These are phyloP conservation scores for Capsicum chinense DNA, from an alignment of 257 asterid genomes.

Conservation along the genomic window DNA sequence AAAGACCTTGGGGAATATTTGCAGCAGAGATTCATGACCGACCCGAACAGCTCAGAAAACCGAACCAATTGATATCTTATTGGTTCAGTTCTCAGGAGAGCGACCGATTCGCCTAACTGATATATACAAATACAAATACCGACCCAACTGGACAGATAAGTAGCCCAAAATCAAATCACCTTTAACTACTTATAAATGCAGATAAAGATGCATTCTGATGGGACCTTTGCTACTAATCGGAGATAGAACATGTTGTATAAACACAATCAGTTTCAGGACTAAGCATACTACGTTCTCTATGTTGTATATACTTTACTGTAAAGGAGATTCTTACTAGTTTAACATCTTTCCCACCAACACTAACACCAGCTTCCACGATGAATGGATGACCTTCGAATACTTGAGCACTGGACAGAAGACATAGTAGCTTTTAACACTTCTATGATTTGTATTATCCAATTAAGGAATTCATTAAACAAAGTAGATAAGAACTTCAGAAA, in stretches of 20 bases:
- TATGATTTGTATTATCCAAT: conserved; percentile 19
- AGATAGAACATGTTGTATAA: background rate
- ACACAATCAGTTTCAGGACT: conserved; percentile 10
- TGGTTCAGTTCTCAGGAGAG: background rate
- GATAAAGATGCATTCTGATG: conserved; percentile 4
- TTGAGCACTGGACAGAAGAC: conserved; percentile 64
- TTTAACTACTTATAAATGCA: background rate
- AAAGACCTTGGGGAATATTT: background rate
- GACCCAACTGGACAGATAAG: background rate
- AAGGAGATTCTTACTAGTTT: conserved; percentile 65
- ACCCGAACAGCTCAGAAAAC: background rate
- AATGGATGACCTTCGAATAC: conserved; percentile 97
- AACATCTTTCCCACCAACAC: conserved; percentile 92
- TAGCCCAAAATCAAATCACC: background rate
- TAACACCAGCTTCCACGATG: conserved; percentile 92
- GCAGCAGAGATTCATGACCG: background rate
- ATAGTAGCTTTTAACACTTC: background rate
- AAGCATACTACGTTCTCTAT: background rate
- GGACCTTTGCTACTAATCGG: conserved; percentile 3
- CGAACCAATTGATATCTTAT: background rate
- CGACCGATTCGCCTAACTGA: background rate
- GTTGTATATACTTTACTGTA: background rate
- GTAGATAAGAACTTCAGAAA: conserved; percentile 19
- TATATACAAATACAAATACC: background rate
- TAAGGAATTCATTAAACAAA: background rate